Base-by-base conservation (phyloP, 225 moss, liverwort and hornwort genomes). In the Straminergon stramineum region DNA sequence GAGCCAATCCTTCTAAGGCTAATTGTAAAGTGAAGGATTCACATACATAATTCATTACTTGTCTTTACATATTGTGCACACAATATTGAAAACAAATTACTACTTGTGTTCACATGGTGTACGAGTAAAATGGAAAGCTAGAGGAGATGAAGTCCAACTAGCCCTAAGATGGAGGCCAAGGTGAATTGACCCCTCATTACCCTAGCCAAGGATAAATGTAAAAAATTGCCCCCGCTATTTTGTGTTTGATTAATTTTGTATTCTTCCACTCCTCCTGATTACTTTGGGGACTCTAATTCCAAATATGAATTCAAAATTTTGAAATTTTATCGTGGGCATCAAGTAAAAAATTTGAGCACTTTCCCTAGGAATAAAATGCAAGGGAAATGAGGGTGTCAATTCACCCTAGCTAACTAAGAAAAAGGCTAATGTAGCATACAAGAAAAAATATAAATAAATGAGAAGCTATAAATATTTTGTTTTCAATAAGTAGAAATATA, bases 351-450 rank as follows among this genome's bases (percentile, higher is more conserved):
- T 32, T 32, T 2, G 1, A 62, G 12, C 14, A 6, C 6, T 62
- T 30, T 30, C 4, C 17, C 1, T 1, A 10, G 0, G 2, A 10
- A 10, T 10, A 17, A 66, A 34, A 4, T 1, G 3, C 1, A 66
- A 4, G 8, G 5, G 5, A 2, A 34, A 18, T 66, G 66, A 66
- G 9, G 20, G 37, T 11, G 12, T n/a, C 4, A n/a, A 21, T n/a
- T 37, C n/a, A 68, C 4, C 12, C 0, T n/a, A 0, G 2, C 22
- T n/a, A n/a, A n/a, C 7, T 13, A 22, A 7, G 5, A 6, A 1
- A 64, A 26, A 15, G 6, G 1, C 0, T 7, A 30, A 8, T 31
- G 1, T 18, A 18, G 2, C 13, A 66, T 1, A 66, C 18, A 34
- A 66, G 15, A 66, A 34, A 34, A 34, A 18, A 9, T 17, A 9